Evolutionary conservation across 1,284 basidiomycete species (phyloP), one percentile per base, ranked within the genome.

Genomic region (Ceraceosorus guamensis): DNA sequence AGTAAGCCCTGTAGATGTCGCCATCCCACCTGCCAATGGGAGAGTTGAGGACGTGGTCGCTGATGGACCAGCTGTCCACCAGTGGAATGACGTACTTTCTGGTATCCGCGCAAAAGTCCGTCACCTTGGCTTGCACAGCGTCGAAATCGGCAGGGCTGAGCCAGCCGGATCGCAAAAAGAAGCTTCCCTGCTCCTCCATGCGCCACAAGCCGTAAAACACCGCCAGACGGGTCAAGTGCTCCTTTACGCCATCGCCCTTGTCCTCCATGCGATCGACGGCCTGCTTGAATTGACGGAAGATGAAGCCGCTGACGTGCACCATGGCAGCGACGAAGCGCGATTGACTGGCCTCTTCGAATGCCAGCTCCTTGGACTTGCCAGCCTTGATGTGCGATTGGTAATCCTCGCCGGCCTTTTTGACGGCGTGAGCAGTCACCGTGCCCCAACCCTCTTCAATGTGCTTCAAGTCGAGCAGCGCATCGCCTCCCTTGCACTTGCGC

Each of bases 1-100:
- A 71, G 67, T 71, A 74, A 55, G 65, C 66, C 47, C 59, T 57
- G 63, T 76, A 76, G 48, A 76, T 66, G 61, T 74, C 67, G 39
- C 73, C 73, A 56, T 71, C 67, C 57, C 66, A 64, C 39, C 67
- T 58, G 30, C 71, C 82, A 35, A 83, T 78, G 31, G 82, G 82
- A 48, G 80, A 81, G 76, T 83, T 83, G 76, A 83, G 76, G 56
- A 82, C 79, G 75, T 82, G 81, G 72, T 83, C 82, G 46, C 77
- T 77, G 35, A 81, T 77, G 11, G 79, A 78, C 66, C 83, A 83
- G 37, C 79, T 75, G 74, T 83, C 82, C 58, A 82, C 72, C 41
- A 82, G 75, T 8, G 80, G 79, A 49, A 76, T 68, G 45, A 81
- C 81, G 46, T 79, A 78, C 53, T 71, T 70, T 45, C 82, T 76